Conservation (phyloP, 305 asterid species). For the Plantago rigida region DNA sequence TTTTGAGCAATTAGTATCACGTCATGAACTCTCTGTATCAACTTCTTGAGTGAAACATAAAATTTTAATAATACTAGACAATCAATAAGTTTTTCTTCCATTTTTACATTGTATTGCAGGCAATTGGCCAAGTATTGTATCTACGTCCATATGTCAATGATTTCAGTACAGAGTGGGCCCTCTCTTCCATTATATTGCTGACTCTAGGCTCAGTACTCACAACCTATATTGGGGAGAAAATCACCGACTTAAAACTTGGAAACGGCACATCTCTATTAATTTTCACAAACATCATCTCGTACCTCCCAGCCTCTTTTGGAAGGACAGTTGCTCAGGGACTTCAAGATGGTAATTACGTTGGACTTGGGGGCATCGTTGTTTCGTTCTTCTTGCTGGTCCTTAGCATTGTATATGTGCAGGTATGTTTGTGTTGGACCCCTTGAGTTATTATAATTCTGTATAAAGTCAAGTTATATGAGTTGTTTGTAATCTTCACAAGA, state of each 20-base stretch:
- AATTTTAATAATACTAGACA: too few relatives aligned
- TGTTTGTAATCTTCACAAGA: constrained; percentile 19
- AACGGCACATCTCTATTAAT: constrained; percentile 91
- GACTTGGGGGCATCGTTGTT: constrained; percentile 58
- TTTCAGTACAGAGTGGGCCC: constrained; percentile 77
- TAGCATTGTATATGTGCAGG: constrained; percentile 94
- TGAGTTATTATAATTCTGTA: neutral
- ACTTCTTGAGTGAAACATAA: too few relatives aligned
- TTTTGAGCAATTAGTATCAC: too few relatives aligned
- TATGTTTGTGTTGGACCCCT: constrained; percentile 20
- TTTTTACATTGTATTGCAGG: constrained; percentile 39
- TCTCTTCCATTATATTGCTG: constrained; percentile 65
- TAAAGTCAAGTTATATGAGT: constrained; percentile 2
- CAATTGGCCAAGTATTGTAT: constrained; percentile 81
- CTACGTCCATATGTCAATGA: constrained; percentile 91
- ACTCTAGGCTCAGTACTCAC: constrained; percentile 78
- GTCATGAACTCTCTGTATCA: too few relatives aligned
- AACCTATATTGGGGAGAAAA: constrained; percentile 78
- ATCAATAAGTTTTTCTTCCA: too few relatives aligned
- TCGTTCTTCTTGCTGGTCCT: constrained; percentile 80
- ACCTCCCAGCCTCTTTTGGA: constrained; percentile 93
- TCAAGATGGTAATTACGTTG: constrained; percentile 76
- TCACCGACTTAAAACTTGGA: constrained; percentile 84
- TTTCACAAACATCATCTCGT: constrained; percentile 92
- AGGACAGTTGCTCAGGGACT: constrained; percentile 78